Percentiles rank a stretch among this genome's conserved stretches.
Conservation (phyloP, 495 filamentous ascomycete genomes). For the Penicillium bialowiezense region DNA sequence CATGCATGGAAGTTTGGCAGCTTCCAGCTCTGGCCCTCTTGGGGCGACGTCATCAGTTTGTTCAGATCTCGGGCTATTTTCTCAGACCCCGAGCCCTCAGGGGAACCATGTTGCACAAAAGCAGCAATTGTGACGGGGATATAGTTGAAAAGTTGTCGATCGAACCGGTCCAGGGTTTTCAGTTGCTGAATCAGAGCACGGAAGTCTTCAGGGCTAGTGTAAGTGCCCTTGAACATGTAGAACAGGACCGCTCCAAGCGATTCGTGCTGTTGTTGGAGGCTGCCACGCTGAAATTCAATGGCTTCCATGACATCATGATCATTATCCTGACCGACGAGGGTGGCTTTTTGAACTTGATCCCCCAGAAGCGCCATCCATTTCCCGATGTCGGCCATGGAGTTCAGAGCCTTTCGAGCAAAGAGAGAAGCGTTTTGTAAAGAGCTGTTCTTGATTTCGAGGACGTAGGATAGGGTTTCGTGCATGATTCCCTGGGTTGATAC, state of each 20-base stretch:
- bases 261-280: slow-evolving; percentile 83
- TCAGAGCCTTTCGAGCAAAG: slow-evolving; percentile 67
- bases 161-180: slow-evolving; percentile 68
- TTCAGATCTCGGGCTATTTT: slow-evolving; percentile 68
- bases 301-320: slow-evolving; percentile 63
- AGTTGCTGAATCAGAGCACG: slow-evolving; percentile 61
- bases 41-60: slow-evolving; percentile 56
- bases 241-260: slow-evolving; percentile 72
- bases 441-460: slow-evolving; percentile 46
- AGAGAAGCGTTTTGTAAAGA: slow-evolving; percentile 43
- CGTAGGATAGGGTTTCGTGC: slow-evolving; percentile 36
- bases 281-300: slow-evolving; percentile 67
- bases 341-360: slow-evolving; percentile 67
- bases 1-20: slow-evolving; percentile 74
- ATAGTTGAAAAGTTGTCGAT: slow-evolving; percentile 70
- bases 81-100: slow-evolving; percentile 58
- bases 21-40: slow-evolving; percentile 64
- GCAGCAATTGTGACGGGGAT: slow-evolving; percentile 72
- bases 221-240: slow-evolving; percentile 71
- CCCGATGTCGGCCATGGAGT: slow-evolving; percentile 69
- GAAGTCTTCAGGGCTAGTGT: slow-evolving; percentile 69
- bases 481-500: slow-evolving; percentile 40
- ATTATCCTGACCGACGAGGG: slow-evolving; percentile 61
- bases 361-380: slow-evolving; percentile 65
- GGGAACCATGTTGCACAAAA: slow-evolving; percentile 70